A percentile compares a stretch with the other conserved stretches of the same genome.
These are phyloP conservation scores for Delitschia confertaspora DNA, from an alignment of 495 filamentous ascomycete species.

Conservation along the genomic window DNA sequence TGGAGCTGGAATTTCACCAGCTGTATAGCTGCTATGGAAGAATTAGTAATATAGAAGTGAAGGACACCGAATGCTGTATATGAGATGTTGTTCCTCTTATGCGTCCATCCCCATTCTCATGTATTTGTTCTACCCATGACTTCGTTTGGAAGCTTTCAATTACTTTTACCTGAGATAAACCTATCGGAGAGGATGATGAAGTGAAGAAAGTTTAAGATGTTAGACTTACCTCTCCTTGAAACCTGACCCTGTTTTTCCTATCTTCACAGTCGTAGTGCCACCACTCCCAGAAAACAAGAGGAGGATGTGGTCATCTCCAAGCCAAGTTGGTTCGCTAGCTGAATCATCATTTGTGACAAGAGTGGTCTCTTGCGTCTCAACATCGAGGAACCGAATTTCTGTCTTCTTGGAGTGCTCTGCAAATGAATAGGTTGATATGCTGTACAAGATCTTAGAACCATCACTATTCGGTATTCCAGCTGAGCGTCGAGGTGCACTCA, in stretches of 20 bases:
- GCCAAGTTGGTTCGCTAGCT: conserved; percentile 66
- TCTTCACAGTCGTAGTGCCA: conserved; percentile 53
- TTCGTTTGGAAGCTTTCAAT: background rate
- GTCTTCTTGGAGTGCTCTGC: conserved; percentile 62
- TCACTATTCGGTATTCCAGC: conserved; percentile 63
- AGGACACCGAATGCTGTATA: too few species aligned
- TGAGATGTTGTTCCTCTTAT: too few species aligned
- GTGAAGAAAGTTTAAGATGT: background rate
- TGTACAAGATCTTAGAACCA: conserved; percentile 62
- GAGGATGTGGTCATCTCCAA: conserved; percentile 54
- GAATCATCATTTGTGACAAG: conserved; percentile 55
- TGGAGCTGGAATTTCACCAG: conserved; percentile 54
- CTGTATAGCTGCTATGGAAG: conserved; percentile 40
- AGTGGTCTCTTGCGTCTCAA: conserved; percentile 55
- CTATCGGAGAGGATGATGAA: background rate
- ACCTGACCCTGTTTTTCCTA: conserved; percentile 32
- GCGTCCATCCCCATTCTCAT: too few species aligned
- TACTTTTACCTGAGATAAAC: background rate
- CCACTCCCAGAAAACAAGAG: conserved; percentile 56
- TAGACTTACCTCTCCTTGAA: conserved; percentile 21
- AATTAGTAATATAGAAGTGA: background rate
- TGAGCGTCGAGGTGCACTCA: conserved; percentile 75
- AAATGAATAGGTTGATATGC: conserved; percentile 75
- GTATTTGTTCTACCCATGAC: too few species aligned
- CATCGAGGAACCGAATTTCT: conserved; percentile 68